Conservation (phyloP, 2,329 filamentous ascomycete species). For the Penicillium sp. region DNA sequence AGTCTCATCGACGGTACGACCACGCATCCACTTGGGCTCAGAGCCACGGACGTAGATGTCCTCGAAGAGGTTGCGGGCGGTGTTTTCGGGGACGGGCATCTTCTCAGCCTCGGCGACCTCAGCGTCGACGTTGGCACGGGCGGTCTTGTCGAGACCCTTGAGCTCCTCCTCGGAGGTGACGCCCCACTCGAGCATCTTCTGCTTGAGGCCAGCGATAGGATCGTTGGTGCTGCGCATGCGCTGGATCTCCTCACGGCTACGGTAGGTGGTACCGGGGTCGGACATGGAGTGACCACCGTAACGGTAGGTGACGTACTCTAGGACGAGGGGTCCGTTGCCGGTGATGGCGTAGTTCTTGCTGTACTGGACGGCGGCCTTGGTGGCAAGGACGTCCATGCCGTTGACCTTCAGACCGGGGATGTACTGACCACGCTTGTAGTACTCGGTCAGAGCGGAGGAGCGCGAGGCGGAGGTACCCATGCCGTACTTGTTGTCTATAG, state of each 20-base stretch:
- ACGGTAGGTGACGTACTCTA: conserved; percentile 98
- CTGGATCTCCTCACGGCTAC: conserved; percentile 98
- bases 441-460: conserved; percentile 93
- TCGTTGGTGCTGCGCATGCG: conserved; percentile 99
- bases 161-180: conserved; percentile 91
- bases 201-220: conserved; percentile 95
- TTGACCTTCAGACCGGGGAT: conserved; percentile 99
- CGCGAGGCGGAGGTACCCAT: conserved; percentile 97
- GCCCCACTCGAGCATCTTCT: conserved; percentile 95
- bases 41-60: conserved; percentile 90
- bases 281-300: conserved; percentile 99
- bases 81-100: conserved; percentile 78
- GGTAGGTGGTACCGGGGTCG: conserved; percentile 98
- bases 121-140: conserved; percentile 77
- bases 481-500: conserved; percentile 93
- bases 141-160: conserved; percentile 93
- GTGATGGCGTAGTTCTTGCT: conserved; percentile 81
- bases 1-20: conserved; percentile 87
- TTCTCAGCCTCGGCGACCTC: conserved; percentile 89
- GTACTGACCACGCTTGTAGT: conserved; percentile 99
- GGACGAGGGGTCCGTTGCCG: conserved; percentile 89
- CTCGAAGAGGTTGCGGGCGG: conserved; percentile 83
- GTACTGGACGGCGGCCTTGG: conserved; percentile 94
- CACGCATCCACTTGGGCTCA: conserved; percentile 85
- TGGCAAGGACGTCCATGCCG: conserved; percentile 97